phyloP scores from a whole-genome alignment of 768 basidiomycete species.

The Astraeus odoratus region DNA sequence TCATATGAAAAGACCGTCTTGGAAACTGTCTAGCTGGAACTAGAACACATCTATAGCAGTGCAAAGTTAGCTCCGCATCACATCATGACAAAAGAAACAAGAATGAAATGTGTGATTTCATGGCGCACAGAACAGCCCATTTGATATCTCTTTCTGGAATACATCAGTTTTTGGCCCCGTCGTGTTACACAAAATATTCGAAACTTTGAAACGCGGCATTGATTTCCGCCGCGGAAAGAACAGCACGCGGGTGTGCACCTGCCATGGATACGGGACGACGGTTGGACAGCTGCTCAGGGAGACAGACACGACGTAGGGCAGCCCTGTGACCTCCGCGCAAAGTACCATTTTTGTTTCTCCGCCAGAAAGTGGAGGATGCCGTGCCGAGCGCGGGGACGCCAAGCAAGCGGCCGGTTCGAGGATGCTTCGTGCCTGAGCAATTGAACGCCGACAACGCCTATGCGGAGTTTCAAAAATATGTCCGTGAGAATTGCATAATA shows the following conservation, averaged over 20 bases:
- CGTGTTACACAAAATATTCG: background rate
- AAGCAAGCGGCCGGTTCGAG: slow-evolving; percentile 15
- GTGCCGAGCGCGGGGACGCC: slow-evolving; percentile 15
- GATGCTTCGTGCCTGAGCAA: slow-evolving; percentile 25
- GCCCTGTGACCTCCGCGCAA: background rate
- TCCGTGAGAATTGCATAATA: slow-evolving; percentile 29
- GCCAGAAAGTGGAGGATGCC: slow-evolving; percentile 13
- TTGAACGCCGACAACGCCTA: slow-evolving; percentile 18
- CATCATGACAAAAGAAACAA: slow-evolving; percentile 18
- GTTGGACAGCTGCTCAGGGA: background rate
- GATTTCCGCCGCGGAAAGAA: background rate
- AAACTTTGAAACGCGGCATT: slow-evolving; percentile 17
- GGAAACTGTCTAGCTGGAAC: slow-evolving; percentile 18
- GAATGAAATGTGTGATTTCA: slow-evolving; percentile 23
- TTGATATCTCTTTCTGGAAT: slow-evolving; percentile 28
- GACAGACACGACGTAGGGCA: background rate
- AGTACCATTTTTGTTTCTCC: background rate
- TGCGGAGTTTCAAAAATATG: slow-evolving; percentile 29
- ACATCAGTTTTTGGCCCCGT: background rate
- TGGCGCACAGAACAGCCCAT: slow-evolving; percentile 24
- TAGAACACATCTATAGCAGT: slow-evolving; percentile 15
- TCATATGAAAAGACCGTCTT: slow-evolving; percentile 11
- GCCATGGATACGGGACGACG: background rate
- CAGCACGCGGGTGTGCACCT: background rate
- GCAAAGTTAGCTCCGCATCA: slow-evolving; percentile 22